Evolutionary conservation across 345 rosid genomes (phyloP), one percentile per base, ranked within the genome.

Genomic region (Dipteronia sinensis): DNA sequence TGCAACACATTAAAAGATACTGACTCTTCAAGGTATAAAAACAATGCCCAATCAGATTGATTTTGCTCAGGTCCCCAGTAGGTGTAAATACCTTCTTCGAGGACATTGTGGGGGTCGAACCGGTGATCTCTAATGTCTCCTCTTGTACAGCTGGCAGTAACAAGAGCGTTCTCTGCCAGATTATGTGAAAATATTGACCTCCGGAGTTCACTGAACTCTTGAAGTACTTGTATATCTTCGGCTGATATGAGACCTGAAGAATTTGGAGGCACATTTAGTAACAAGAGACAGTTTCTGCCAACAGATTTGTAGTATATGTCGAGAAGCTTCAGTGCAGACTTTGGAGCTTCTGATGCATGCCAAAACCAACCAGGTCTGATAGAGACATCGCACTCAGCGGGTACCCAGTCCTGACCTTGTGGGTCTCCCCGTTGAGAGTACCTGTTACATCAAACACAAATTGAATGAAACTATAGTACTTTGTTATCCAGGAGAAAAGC

Each of bases 351-450:
- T n/a, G 85, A 85, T 11, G 89, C 88, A 71, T 93, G 99, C 99
- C 99, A 93, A 85, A 95, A 95, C 99, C 98, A 93, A 66, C 99
- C 97, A 1, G 88, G 94, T 75, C 97, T 79, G 73, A 95, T 93
- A 25, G 94, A 95, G 69, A 95, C 98, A 83, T 92, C 98, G 63
- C 99, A 93, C 76, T 95, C 99, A 10, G 93, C 89, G 29, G 98
- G 96, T 55, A 95, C 91, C 97, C 98, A 93, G 79, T 93, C 95
- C 40, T 83, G 85, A 55, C 98, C 98, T 0, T 29, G 76, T 0
- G 87, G 84, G 80, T 95, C 99, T 77, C 99, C 97, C 55, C 68
- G 72, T 65, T 80, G 82, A 4, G 81, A 82, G 76, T 92, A 95
- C 75, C 94, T 94, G 80, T 74, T n/a, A 69, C 27, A 79, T 51